Conservation (phyloP, 169 alveolate species). For the Plasmodium falciparum region DNA sequence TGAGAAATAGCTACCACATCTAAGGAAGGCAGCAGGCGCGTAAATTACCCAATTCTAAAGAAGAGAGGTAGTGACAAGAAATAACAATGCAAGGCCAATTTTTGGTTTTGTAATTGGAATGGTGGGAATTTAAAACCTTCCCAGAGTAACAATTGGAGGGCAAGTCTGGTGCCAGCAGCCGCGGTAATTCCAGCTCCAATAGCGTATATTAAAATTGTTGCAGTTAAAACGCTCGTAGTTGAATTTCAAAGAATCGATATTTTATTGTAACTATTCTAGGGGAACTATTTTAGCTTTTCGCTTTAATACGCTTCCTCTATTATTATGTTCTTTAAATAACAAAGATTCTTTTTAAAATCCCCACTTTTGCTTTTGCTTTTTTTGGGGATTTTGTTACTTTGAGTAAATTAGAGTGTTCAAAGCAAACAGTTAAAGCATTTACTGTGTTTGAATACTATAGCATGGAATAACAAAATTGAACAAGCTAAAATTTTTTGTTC, state of each 20-base stretch:
- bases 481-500: conserved; percentile 59
- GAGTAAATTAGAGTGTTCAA: conserved; percentile 93
- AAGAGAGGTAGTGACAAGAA: conserved; percentile 96
- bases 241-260: conserved; percentile 74
- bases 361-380: not conserved
- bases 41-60: conserved; percentile 95
- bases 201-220: conserved; percentile 94
- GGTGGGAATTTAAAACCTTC: conserved; percentile 90
- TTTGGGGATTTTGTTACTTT: conserved; percentile 77
- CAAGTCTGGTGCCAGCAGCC: conserved; percentile 97
- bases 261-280: not conserved
- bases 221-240: conserved; percentile 93
- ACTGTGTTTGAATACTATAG: conserved; percentile 85
- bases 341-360: conserved; percentile 31
- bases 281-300: not conserved
- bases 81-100: conserved; percentile 90
- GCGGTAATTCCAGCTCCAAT: conserved; percentile 95
- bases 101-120: conserved; percentile 91
- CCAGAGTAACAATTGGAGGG: conserved; percentile 91
- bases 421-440: conserved; percentile 86
- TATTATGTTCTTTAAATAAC: not conserved
- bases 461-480: conserved; percentile 87
- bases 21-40: conserved; percentile 98
- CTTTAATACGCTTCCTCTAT: not conserved
- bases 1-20: conserved; percentile 97